Base-by-base conservation (phyloP, 495 filamentous ascomycete genomes). In the Lasiosphaeris hirsuta region DNA sequence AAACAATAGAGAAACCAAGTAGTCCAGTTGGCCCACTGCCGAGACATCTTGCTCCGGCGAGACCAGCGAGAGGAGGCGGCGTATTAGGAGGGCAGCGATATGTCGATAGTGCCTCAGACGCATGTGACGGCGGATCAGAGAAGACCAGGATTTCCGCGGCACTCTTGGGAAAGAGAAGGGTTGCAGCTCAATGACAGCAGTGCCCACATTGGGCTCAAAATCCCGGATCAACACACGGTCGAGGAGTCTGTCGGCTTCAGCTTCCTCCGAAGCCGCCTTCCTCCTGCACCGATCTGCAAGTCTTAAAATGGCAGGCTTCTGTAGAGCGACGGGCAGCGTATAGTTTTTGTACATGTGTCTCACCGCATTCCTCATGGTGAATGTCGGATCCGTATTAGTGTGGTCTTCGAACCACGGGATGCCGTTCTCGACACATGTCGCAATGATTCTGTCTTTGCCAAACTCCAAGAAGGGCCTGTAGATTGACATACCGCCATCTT, bases 351-450 rank as follows among this genome's bases (percentile, higher is more conserved):
- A 74, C 41, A 97, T 69, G 52, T 84, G 72, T 45, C 94, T 86
- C 23, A 96, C 78, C 0, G 92, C 83, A 65, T 97, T 98, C 45
- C 94, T 80, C 37, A 76, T 72, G 0, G 94, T 96, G 36, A 90
- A 71, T 2, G 87, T 92, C 15, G 76, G 79, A 66, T 96, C 89
- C 38, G 80, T 69, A 64, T 98, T 98, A n/a, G 92, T 96, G 46
- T 77, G 73, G 64, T 98, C 94, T 57, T 92, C 88, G 61, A 88
- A 88, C 85, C 88, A 97, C 2, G 75, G 74, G 18, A 94, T 74
- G 1, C 74, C 61, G 52, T 84, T 78, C 47, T 81, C 75, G 18
- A 81, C 58, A 66, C 92, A 96, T 2, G 91, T 96, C 0, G 82
- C 82, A 1, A 88, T 75, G 7, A 97, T 74, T 9, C 82, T 73